phyloP scores from a whole-genome alignment of 2,329 filamentous ascomycete species.

The Clarireedia hainanense region DNA sequence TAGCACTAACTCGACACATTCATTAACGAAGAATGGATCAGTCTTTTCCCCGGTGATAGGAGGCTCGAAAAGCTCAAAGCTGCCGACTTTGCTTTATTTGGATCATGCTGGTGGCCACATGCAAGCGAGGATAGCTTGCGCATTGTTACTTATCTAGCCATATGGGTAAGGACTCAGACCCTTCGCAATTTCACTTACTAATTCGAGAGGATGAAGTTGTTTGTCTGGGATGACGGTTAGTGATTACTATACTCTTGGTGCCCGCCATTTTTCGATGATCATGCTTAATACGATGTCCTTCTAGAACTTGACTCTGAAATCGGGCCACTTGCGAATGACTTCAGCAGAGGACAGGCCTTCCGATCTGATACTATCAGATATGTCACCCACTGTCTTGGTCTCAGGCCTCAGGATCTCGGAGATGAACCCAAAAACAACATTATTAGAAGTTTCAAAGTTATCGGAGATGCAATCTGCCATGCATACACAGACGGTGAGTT shows the following conservation, averaged over 20 bases:
- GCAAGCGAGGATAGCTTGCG: constrained; percentile 14
- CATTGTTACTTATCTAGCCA: constrained; percentile 17
- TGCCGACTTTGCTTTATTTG: constrained; percentile 20
- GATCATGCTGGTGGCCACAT: constrained; percentile 23
- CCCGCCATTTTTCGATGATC: constrained; percentile 11
- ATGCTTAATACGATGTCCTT: constrained; percentile 16
- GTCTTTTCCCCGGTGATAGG: constrained; percentile 7
- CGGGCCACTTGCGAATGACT: background rate
- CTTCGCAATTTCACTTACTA: constrained; percentile 14
- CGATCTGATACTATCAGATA: background rate
- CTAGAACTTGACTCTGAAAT: constrained; percentile 10
- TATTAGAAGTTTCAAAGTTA: constrained; percentile 17
- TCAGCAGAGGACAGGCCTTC: background rate
- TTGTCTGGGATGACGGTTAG: background rate
- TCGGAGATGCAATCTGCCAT: constrained; percentile 15
- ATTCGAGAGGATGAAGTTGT: background rate
- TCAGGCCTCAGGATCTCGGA: background rate
- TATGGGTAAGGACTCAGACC: constrained; percentile 13
- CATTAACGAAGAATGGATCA: background rate
- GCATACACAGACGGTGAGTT: constrained; percentile 13
- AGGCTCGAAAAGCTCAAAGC: constrained; percentile 15
- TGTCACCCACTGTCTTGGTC: background rate
- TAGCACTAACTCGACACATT: background rate
- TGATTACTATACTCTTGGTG: constrained; percentile 14
- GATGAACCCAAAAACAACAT: constrained; percentile 11